Evolutionary conservation across 2,329 filamentous ascomycete species (phyloP), one percentile per base, ranked within the genome.

Genomic region (Penicillium occitanis): DNA sequence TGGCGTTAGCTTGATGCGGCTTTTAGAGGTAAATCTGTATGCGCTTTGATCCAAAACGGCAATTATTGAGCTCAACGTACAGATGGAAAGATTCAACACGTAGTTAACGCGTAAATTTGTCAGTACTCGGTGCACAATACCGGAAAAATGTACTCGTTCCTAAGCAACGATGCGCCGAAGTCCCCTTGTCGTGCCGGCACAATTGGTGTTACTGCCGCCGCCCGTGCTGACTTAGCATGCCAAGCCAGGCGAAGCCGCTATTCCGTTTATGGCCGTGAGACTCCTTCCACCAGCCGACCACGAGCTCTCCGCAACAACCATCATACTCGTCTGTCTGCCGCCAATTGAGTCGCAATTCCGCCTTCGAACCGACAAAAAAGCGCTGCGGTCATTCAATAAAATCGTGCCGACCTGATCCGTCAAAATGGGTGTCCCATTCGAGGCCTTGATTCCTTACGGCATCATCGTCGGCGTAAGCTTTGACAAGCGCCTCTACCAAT

Each of bases 381-480:
- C 28, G n/a, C 37, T 44, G 10, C 48, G 14, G 55, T 7, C 4
- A 46, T 11, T 61, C 14, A 28, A 30, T 40, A 37, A 57, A 11
- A 37, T 14, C 11, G 25, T 42, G 5, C 40, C 37, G 14, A 42
- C 11, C 33, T 61, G 55, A 48, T 42, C 30, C 61, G 59, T 73
- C 74, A 82, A 69, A 70, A 88, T 88, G 87, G 86, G 86, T 78
- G 85, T 90, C 69, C 87, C 87, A 53, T 89, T 89, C 76, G 87
- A 90, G 80, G 84, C 87, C 70, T 78, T 89, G 70, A 74, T 89
- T 72, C 87, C 87, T 59, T 89, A 88, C 75, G 87, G 82, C 71
- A 85, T 89, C 75, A 87, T 88, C 79, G 78, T 87, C 64, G 83
- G 78, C 75, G 86, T 88, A 84, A 68, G 85, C 64, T 55, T 70